Evolutionary conservation across 2,329 filamentous ascomycete species (phyloP), one percentile per base, ranked within the genome.

Genomic region (Nannizziopsis barbatae): DNA sequence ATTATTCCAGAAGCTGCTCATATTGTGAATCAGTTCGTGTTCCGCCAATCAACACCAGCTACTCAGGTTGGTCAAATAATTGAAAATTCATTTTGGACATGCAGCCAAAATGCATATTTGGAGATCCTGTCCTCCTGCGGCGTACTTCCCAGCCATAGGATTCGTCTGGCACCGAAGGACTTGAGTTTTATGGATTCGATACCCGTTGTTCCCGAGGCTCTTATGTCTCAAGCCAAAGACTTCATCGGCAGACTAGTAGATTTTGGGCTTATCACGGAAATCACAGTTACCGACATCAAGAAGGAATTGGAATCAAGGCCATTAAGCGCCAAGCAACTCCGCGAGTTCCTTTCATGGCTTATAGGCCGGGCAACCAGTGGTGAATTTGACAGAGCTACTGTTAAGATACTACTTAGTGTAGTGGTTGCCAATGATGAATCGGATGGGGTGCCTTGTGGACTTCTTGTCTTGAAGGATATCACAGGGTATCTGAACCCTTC

Each of bases 81-180:
- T 46, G 89, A 95, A 60, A 86, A 95, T 65, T 86, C 88, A 0
- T 98, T 98, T 62, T 98, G 92, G 92, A 93, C 81, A 32, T 89
- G 86, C 53, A 92, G 85, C 60, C 83, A 80, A 61, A 83, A 83
- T 54, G 80, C 86, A 2, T 83, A 79, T 0, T 87, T 96, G 50
- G 89, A 95, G 59, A 77, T 95, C 5, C 81, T 93, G 55, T 95
- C 89, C 1, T 94, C 84, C 15, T 80, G 83, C 50, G 93, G 93
- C 49, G 81, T 98, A 5, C 73, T 95, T 47, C 79, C 84, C n/a
- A 93, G 85, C 32, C 79, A 84, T 10, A 77, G 84, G 56, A 86
- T 95, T 32, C 84, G 92, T 31, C 76, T 94, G 56, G 84, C 62
- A 69, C 83, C 62, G 62, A 85, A 71, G 72, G 78, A 81, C 37